Conservation (phyloP, 306 rosid genomes). For the Parietaria judaica region DNA sequence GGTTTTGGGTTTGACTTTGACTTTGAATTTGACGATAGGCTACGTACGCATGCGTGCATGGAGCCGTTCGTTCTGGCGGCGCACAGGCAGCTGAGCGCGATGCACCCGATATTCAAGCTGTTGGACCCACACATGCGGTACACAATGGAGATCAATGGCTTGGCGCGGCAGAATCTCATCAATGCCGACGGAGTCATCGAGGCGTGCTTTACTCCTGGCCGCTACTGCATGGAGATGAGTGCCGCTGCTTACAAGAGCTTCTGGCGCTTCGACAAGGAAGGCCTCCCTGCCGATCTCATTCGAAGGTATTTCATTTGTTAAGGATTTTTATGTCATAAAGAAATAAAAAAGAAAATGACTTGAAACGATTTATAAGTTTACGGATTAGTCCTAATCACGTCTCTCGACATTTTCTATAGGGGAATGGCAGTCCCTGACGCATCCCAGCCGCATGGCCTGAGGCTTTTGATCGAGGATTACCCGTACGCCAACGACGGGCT, state of each 20-base stretch:
- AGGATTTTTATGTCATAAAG: too few species aligned
- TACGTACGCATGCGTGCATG: constrained; percentile 68
- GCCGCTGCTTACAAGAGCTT: constrained; percentile 63
- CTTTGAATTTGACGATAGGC: constrained; percentile 31
- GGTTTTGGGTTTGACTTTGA: too few species aligned
- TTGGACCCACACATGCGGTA: constrained; percentile 97
- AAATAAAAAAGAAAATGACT: too few species aligned
- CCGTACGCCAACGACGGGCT: constrained; percentile 88
- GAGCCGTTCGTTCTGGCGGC: constrained; percentile 87
- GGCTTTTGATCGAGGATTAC: constrained; percentile 63
- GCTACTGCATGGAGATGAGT: constrained; percentile 73
- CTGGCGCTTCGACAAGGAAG: constrained; percentile 86
- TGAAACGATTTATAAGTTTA: too few species aligned
- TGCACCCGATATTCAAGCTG: constrained; percentile 87
- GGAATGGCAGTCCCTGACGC: constrained; percentile 88
- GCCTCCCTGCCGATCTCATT: constrained; percentile 81
- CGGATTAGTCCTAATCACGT: too few species aligned
- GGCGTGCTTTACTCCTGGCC: constrained; percentile 87
- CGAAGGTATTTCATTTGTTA: constrained; percentile 42
- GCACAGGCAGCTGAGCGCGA: constrained; percentile 79
- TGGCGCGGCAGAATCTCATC: constrained; percentile 69
- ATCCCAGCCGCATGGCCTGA: constrained; percentile 76
- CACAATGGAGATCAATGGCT: constrained; percentile 70
- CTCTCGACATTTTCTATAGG: constrained; percentile 24
- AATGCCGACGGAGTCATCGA: constrained; percentile 70